phyloP scores from a whole-genome alignment of 148 eudicot genomes.

The Rhododendron mucronatum region DNA sequence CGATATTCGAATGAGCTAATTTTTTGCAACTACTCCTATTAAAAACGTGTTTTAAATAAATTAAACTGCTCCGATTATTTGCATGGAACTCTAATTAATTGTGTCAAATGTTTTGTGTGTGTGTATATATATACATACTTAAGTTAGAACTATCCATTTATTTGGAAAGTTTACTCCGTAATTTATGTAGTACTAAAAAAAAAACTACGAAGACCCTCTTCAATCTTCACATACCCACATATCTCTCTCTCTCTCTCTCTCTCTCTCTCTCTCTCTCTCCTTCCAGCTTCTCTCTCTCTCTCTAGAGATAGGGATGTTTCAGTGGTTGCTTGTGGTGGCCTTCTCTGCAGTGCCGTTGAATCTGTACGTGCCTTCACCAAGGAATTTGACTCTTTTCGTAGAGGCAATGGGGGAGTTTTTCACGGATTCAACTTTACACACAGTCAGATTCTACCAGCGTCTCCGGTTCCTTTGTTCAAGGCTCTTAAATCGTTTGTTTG shows the following conservation, averaged over 20 bases:
- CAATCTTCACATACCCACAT: background rate
- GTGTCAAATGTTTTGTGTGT: too few relatives aligned
- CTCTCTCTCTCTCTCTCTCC: background rate
- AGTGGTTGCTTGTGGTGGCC: conserved; percentile 68
- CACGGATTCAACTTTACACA: conserved; percentile 32
- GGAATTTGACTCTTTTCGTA: conserved; percentile 57
- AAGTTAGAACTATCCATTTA: background rate
- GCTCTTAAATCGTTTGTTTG: conserved; percentile 30
- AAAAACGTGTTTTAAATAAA: too few relatives aligned
- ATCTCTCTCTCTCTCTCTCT: background rate
- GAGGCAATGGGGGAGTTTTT: conserved; percentile 48
- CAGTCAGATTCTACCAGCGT: conserved; percentile 40
- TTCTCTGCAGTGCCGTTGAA: conserved; percentile 68
- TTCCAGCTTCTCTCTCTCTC: background rate
- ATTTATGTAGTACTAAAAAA: too few relatives aligned
- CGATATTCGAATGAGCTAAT: too few relatives aligned
- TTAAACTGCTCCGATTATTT: too few relatives aligned
- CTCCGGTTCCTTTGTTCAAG: conserved; percentile 36
- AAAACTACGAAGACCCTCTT: background rate
- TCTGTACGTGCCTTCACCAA: conserved; percentile 60
- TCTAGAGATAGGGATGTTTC: conserved; percentile 29
- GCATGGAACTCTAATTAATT: too few relatives aligned
- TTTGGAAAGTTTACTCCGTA: background rate
- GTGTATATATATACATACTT: background rate
- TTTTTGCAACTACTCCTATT: too few relatives aligned